Evolutionary conservation across 106 monocot genomes (phyloP).

Genomic region (Acorus calamus): DNA sequence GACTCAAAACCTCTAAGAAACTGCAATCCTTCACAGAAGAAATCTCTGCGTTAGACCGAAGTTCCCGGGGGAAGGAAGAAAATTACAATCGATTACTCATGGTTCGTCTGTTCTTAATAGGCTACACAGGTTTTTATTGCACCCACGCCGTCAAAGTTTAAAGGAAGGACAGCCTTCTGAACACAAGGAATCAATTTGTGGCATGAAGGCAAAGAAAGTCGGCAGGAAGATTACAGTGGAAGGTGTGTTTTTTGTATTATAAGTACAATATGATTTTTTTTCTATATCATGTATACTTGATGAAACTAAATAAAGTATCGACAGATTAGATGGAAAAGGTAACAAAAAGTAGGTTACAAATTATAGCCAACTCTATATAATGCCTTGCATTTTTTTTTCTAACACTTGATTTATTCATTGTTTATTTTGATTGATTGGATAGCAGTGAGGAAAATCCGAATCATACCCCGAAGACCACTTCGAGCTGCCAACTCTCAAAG

Average conservation of each 20-base stretch:
- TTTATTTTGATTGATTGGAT: conserved; percentile 1
- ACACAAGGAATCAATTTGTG: conserved; percentile 28
- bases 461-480: conserved; percentile 42
- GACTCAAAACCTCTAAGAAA: no score
- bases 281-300: no score
- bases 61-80: no score
- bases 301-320: no score
- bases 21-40: no score
- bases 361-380: no score
- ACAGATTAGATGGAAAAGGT: no score
- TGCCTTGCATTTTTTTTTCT: background rate
- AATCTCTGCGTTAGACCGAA: no score
- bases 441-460: conserved; percentile 66
- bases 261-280: no score
- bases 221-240: conserved; percentile 56
- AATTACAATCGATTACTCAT: no score
- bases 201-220: conserved; percentile 42
- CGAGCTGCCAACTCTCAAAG: conserved; percentile 36
- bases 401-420: background rate
- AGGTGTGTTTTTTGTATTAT: conserved; percentile 19
- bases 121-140: conserved; percentile 71
- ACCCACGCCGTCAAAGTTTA: conserved; percentile 42
- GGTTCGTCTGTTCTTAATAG: conserved; percentile 13
- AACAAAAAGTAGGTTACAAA: no score
- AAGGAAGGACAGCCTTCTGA: conserved; percentile 14